These are phyloP conservation scores for Ogataea philodendri DNA, from an alignment of 805 yeast genomes.

Conservation along the genomic window DNA sequence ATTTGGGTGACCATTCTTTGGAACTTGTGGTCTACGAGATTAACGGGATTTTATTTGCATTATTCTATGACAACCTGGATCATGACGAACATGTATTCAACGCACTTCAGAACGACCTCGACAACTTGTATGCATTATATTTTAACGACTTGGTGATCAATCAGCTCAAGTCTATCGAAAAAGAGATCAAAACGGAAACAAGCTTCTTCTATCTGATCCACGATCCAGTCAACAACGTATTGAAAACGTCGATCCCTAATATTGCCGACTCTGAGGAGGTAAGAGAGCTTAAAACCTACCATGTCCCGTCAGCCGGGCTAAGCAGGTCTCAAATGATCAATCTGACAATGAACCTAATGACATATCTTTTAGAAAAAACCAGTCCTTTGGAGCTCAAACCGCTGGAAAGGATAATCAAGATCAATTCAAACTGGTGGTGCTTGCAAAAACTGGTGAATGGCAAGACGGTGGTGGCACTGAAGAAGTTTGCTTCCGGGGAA, in stretches of 20 bases:
- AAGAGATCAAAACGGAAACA: conserved; percentile 14
- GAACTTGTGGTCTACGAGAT: conserved; percentile 31
- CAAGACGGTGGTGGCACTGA: conserved; percentile 22
- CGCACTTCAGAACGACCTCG: conserved; percentile 19
- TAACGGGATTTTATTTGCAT: conserved; percentile 29
- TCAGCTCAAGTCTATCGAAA: conserved; percentile 26
- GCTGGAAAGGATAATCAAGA: conserved; percentile 24
- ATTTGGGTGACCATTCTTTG: conserved; percentile 5
- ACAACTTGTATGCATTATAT: conserved; percentile 23
- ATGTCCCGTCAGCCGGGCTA: conserved; percentile 6
- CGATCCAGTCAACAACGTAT: conserved; percentile 17
- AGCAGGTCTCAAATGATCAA: conserved; percentile 20
- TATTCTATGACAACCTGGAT: conserved; percentile 19
- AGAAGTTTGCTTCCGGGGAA: conserved; percentile 18
- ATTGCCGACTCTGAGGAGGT: conserved; percentile 29
- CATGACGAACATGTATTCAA: conserved; percentile 8
- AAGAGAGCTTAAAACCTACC: conserved; percentile 11
- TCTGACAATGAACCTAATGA: conserved; percentile 21
- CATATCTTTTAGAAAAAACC: conserved; percentile 18
- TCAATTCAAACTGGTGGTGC: conserved; percentile 31
- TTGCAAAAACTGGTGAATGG: conserved; percentile 15
- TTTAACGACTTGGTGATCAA: conserved; percentile 28
- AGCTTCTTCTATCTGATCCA: conserved; percentile 27
- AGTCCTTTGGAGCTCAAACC: conserved; percentile 14
- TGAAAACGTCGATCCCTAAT: conserved; percentile 30